Evolutionary conservation across 371 early-diverging fungal species (phyloP).

Genomic region (Homolaphlyctis polyrhiza): DNA sequence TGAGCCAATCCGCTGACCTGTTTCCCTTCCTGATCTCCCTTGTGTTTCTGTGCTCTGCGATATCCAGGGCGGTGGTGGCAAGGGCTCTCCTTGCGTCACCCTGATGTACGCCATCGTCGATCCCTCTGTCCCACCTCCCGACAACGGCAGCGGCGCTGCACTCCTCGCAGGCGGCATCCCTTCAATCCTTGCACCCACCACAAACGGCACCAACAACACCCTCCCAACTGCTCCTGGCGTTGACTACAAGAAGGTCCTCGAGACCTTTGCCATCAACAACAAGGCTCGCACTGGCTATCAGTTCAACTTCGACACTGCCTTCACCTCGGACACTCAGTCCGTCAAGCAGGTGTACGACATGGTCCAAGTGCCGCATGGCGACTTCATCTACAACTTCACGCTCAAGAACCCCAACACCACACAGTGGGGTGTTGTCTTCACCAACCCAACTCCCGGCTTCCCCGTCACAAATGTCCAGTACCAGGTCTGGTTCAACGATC

Average conservation of each 20-base stretch:
- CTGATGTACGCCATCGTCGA: slow-evolving; percentile 62
- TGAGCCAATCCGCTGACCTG: too few species aligned
- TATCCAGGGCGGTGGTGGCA: too few species aligned
- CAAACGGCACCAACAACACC: slow-evolving; percentile 16
- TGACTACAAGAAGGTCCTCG: slow-evolving; percentile 31
- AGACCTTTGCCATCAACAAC: slow-evolving; percentile 39
- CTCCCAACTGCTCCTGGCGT: neutral
- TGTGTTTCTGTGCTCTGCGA: too few species aligned
- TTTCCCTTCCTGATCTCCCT: too few species aligned
- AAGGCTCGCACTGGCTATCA: slow-evolving; percentile 31
- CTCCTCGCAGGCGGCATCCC: too few species aligned
- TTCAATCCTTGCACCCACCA: slow-evolving; percentile 30
- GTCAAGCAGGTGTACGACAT: slow-evolving; percentile 36
- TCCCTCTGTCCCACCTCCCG: too few species aligned
- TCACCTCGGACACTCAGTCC: slow-evolving; percentile 23
- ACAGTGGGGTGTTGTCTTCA: slow-evolving; percentile 15
- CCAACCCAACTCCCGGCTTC: slow-evolving; percentile 10
- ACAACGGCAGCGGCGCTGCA: too few species aligned
- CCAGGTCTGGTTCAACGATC: slow-evolving; percentile 67
- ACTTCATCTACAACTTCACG: slow-evolving; percentile 52
- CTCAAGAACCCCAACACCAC: neutral
- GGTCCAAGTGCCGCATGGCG: slow-evolving; percentile 47
- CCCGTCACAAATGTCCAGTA: slow-evolving; percentile 55
- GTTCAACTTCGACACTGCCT: slow-evolving; percentile 12
- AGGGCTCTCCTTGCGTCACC: slow-evolving; percentile 65